Percentiles rank a stretch among this genome's conserved stretches.
phyloP scores from a whole-genome alignment of 768 basidiomycete species.

The Mycena venus region DNA sequence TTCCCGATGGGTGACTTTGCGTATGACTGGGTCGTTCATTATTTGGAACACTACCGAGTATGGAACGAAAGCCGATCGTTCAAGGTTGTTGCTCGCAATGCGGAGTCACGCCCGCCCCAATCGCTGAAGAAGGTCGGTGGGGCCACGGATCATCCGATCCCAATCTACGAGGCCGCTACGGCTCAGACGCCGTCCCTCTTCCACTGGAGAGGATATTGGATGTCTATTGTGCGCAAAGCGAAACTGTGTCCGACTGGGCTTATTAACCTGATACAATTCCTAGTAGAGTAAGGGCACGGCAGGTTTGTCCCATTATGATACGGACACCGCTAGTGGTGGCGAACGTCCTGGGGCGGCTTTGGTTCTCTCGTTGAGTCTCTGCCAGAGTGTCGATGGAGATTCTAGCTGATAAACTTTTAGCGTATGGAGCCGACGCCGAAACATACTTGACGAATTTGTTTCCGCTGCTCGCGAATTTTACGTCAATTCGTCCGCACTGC shows the following conservation, averaged over 20 bases:
- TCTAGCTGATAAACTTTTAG: neutral
- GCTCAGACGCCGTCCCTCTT: constrained; percentile 22
- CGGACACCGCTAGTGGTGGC: neutral
- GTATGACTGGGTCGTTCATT: constrained; percentile 24
- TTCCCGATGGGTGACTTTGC: constrained; percentile 20
- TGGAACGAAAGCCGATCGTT: constrained; percentile 30
- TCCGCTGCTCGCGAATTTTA: constrained; percentile 26
- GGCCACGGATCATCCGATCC: neutral
- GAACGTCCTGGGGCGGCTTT: constrained; percentile 1
- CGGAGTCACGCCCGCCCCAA: neutral
- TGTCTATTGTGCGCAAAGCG: constrained; percentile 13
- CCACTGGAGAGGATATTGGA: constrained; percentile 31
- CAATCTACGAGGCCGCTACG: constrained; percentile 24
- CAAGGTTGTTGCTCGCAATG: constrained; percentile 30
- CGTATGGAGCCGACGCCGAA: constrained; percentile 25
- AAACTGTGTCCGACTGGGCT: too few species aligned
- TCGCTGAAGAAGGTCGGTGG: neutral
- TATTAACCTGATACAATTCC: neutral
- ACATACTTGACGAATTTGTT: constrained; percentile 29
- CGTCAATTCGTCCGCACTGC: constrained; percentile 9
- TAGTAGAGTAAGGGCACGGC: constrained; percentile 16
- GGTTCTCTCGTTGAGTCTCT: neutral
- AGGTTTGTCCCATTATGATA: constrained; percentile 26
- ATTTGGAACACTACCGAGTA: constrained; percentile 25
- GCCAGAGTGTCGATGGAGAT: neutral